Conservation (phyloP, 495 filamentous ascomycete genomes). For the Lophium mytilinum region DNA sequence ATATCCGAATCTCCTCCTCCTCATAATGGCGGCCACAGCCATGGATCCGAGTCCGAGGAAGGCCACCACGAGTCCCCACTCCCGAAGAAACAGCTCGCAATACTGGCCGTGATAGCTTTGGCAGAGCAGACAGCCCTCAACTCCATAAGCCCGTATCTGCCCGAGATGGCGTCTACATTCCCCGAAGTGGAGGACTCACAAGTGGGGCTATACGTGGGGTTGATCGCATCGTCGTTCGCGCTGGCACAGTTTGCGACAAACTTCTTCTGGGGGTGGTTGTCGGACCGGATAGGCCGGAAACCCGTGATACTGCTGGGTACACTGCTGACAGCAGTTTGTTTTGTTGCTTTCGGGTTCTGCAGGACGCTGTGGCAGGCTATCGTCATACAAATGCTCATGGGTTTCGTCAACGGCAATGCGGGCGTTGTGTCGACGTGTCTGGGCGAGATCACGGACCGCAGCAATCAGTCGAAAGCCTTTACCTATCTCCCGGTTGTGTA, state of each 20-base stretch:
- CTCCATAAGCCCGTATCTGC: conserved; percentile 91
- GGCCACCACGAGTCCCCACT: conserved; percentile 52
- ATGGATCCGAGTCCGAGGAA: conserved; percentile 15
- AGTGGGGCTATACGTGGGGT: conserved; percentile 82
- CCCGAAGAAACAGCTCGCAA: conserved; percentile 71
- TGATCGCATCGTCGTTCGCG: conserved; percentile 84
- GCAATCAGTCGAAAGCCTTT: conserved; percentile 87
- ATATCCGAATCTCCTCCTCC: conserved; percentile 27
- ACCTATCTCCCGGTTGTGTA: conserved; percentile 90
- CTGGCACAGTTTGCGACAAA: conserved; percentile 87
- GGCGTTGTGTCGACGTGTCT: conserved; percentile 84
- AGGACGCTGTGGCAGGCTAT: conserved; percentile 74
- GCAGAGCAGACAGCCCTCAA: conserved; percentile 95
- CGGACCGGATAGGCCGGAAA: conserved; percentile 84
- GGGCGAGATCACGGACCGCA: conserved; percentile 89
- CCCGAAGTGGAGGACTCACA: conserved; percentile 62
- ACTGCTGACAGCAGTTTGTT: conserved; percentile 67
- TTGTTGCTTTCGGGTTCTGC: conserved; percentile 83
- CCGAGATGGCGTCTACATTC: conserved; percentile 81
- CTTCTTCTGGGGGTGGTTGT: conserved; percentile 89
- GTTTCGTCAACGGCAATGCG: conserved; percentile 84
- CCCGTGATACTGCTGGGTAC: conserved; percentile 88
- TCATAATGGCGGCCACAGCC: conserved; percentile 23
- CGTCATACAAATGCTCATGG: conserved; percentile 80
- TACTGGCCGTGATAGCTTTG: conserved; percentile 81